Evolutionary conservation across 2,329 filamentous ascomycete genomes (phyloP), one percentile per base, ranked within the genome.

Genomic region (Fusarium piperis): DNA sequence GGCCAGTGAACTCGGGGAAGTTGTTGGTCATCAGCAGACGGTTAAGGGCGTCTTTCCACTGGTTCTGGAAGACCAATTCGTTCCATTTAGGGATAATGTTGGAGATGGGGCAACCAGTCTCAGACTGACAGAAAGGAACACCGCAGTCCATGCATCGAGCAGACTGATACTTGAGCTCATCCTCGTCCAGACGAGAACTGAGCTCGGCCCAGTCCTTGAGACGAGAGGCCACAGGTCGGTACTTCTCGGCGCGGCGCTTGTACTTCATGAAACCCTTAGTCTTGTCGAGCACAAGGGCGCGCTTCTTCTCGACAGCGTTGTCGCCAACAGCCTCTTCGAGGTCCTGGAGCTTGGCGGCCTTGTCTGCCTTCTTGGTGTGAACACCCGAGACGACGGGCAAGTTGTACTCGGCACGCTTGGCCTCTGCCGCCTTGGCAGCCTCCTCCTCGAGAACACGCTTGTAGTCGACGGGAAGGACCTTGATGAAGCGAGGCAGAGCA

Each of bases 71-170:
- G 0, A 97, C 89, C 10, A 97, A 72, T 68, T 97, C 94, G 64
- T 97, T 97, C 94, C 94, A 97, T 76, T 98, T 98, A 64, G 95
- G 95, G 77, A 98, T 98, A 79, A 98, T 97, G 85, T 98, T 98
- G 75, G 92, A 94, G 81, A 98, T 98, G 2, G 95, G 95, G 80
- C 95, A 98, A 55, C 95, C 95, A 71, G 93, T 94, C 76, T 98
- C 95, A 20, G 94, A 97, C 82, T 98, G 95, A 78, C 95, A 98
- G 88, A 98, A 98, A 2, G 95, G 95, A 68, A 98, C 95, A 89
- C 95, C 95, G 69, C 95, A 98, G 84, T 98, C 95, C 95, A 98
- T 98, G 86, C 95, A 98, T 73, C 95, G 93, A 68, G 95, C 95
- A 52, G 94, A 92, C 83, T 98, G 95, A 79, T 97, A 98, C 85